Conservation (phyloP, 805 yeast genomes). For the Lipomyces sp. region DNA sequence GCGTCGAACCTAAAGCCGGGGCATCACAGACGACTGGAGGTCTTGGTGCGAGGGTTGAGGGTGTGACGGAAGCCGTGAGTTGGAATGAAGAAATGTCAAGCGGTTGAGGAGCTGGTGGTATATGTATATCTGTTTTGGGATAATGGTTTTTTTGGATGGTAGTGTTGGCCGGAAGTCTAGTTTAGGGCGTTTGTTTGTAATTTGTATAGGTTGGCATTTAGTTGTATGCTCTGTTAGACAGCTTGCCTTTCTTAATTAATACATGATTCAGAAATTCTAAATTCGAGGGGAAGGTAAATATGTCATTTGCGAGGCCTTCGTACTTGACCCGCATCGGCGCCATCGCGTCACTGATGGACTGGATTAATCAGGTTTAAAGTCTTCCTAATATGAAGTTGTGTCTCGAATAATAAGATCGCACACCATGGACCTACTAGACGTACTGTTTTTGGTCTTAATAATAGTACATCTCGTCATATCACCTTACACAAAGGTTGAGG, state of each 20-base stretch:
- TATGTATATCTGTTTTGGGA: neutral
- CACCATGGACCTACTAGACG: constrained; percentile 43
- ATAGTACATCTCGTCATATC: constrained; percentile 58
- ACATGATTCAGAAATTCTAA: neutral
- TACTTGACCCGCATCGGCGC: no score
- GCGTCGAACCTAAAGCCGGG: constrained; percentile 27
- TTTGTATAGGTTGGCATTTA: neutral
- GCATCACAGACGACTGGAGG: neutral
- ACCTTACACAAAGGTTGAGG: constrained; percentile 92
- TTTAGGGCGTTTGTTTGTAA: neutral
- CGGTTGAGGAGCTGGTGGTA: neutral
- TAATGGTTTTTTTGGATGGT: neutral
- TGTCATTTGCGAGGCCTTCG: no score
- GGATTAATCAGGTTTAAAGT: no score
- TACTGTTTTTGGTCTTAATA: constrained; percentile 54
- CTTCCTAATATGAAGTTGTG: neutral
- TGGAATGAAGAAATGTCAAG: constrained; percentile 20
- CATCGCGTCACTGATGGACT: no score
- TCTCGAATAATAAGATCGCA: neutral
- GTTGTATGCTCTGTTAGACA: neutral
- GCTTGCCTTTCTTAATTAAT: neutral
- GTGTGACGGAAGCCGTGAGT: constrained; percentile 19
- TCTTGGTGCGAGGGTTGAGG: constrained; percentile 1
- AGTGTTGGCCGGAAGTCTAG: neutral
- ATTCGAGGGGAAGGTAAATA: no score